A percentile compares a stretch with the other conserved stretches of the same genome.
phyloP scores from a whole-genome alignment of 257 asterid species.

The Salvia rosmarinus region DNA sequence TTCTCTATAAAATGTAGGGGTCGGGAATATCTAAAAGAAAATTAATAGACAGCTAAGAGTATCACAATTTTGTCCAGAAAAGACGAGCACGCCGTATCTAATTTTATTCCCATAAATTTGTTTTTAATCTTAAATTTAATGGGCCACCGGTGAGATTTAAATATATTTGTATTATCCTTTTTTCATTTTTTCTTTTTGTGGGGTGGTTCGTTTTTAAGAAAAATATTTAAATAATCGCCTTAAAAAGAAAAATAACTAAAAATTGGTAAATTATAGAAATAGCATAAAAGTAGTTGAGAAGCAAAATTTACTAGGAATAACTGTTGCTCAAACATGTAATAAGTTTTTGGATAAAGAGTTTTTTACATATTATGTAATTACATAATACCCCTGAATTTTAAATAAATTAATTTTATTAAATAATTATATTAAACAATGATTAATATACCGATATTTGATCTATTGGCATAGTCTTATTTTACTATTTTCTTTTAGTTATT shows the following conservation, averaged over 20 bases:
- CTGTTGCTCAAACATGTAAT: neutral
- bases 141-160: neutral
- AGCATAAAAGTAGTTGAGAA: neutral
- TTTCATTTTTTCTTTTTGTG: neutral
- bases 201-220: neutral
- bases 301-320: no score
- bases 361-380: no score
- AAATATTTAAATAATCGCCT: no score
- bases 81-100: slow-evolving; percentile 2
- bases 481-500: no score
- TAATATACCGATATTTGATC: no score
- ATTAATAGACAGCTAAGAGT: slow-evolving; percentile 19
- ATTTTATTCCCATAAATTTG: neutral
- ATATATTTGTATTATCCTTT: neutral
- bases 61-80: slow-evolving; percentile 3
- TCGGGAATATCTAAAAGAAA: slow-evolving; percentile 4
- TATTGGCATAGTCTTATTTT: no score
- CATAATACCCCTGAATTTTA: no score
- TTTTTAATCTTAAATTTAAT: neutral
- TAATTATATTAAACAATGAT: no score
- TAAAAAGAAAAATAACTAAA: neutral
- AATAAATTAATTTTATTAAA: no score
- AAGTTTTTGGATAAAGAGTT: no score
- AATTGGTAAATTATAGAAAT: neutral
- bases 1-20: neutral